Base-by-base conservation (phyloP, 192 early-diverging fungal species). In the Podila horticola region DNA sequence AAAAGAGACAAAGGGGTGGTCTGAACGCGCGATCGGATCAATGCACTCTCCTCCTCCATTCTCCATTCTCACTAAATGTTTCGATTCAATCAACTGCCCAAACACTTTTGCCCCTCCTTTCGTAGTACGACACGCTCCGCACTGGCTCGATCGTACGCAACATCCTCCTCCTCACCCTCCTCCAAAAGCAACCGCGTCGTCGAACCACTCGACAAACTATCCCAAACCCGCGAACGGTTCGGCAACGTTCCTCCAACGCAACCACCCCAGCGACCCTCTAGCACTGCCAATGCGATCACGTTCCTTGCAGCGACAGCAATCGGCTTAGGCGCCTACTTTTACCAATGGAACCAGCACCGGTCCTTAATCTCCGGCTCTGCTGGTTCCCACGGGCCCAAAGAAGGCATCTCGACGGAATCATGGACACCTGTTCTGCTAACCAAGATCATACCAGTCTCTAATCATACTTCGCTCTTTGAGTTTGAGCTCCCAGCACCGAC, bases 401-500 rank as follows among this genome's bases (percentile, higher is more conserved):
- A 84, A 4, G 62, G 71, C 28, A 45, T 45, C 41, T 45, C 41
- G 41, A 45, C 41, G 0, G 41, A 45, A 45, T 17, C 12, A 45
- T 93, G 89, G 83, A 88, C 84, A 4, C 86, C 89, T 20, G 65
- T 92, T 31, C 86, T 75, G 1, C 58, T 93, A 0, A 64, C 69
- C 4, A 75, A 88, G 10, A 84, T 86, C 50, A 74, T 83, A 3
- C 65, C 67, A 9, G 65, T 91, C 28, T 88, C 88, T 10, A 70
- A 72, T 0, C 84, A 91, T 49, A 91, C 92, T 1, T 75, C 82
- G 4, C 57, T 86, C 17, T 90, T 91, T 57, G 87, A 90, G 22
- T 89, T 94, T 41, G 74, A 88, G 20, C 64, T 91, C 2, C 83
- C 82, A 52, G 79, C 77, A 2, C 85, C 89, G 12, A 65, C 73